Percentiles rank a stretch among this genome's conserved stretches.
Evolutionary conservation across 2,329 filamentous ascomycete genomes (phyloP).

Genomic region (Colletotrichum melonis): DNA sequence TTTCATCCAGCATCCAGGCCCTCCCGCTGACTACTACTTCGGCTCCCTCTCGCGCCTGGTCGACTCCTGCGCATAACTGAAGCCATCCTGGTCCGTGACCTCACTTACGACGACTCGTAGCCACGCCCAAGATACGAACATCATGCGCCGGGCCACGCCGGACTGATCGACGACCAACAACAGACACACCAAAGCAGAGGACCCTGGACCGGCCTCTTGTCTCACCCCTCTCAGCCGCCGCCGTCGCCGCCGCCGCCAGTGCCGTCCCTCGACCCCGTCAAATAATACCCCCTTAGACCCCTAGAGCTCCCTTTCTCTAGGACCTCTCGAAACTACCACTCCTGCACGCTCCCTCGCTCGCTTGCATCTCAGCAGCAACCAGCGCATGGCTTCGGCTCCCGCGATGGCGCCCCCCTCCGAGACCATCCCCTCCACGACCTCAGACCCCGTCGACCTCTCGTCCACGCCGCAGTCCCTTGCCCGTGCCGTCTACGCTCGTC

Average conservation of each 20-base stretch:
- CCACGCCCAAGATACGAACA: constrained; percentile 24
- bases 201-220: constrained; percentile 1
- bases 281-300: neutral
- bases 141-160: constrained; percentile 33
- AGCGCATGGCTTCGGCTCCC: constrained; percentile 1
- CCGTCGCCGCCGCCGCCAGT: neutral
- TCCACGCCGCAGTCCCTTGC: constrained; percentile 69
- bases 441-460: constrained; percentile 58
- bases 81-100: constrained; percentile 25
- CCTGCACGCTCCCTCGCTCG: neutral
- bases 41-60: neutral
- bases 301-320: neutral
- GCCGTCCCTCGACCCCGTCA: neutral
- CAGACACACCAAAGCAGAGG: neutral
- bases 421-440: constrained; percentile 42
- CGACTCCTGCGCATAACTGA: constrained; percentile 12
- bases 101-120: constrained; percentile 21
- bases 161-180: constrained; percentile 22
- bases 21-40: neutral
- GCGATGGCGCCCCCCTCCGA: constrained; percentile 26
- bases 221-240: neutral
- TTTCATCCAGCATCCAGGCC: constrained; percentile 1
- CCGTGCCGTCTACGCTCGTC: constrained; percentile 75
- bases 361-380: neutral
- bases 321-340: neutral